Evolutionary conservation across 176 grass and related monocot genomes (phyloP).

Genomic region (Bonia amplexicaulis): DNA sequence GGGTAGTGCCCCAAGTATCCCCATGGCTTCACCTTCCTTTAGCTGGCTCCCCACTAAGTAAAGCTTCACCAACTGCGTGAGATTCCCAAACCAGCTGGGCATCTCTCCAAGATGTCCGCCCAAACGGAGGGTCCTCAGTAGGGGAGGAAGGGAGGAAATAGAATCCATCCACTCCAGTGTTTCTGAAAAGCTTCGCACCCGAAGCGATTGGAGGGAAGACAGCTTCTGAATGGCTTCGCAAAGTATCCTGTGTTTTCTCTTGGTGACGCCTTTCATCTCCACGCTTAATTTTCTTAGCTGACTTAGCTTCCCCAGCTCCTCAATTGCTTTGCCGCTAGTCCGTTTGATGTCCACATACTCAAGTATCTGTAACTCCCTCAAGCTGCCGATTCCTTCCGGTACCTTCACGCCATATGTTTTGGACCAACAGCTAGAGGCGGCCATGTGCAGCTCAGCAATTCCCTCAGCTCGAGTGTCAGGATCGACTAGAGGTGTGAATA

Average conservation of each 20-base stretch:
- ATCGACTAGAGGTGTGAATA: not conserved
- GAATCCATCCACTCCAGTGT: not conserved
- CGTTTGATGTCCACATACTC: not conserved
- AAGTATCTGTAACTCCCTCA: slow-evolving; percentile 5
- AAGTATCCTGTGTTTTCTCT: not conserved
- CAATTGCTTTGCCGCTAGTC: not conserved
- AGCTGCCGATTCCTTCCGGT: not conserved
- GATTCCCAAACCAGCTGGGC: not conserved
- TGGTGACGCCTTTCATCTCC: not conserved
- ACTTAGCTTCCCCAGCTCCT: not conserved
- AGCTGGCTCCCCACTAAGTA: fast-evolving
- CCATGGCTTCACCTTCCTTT: not conserved
- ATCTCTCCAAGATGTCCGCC: not conserved
- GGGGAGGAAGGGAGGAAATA: not conserved
- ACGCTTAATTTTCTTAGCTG: not conserved
- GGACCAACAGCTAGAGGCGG: not conserved
- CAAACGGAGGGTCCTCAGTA: not conserved
- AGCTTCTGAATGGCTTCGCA: not conserved
- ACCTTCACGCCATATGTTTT: not conserved
- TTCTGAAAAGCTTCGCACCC: not conserved
- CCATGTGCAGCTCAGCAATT: not conserved
- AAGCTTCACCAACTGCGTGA: slow-evolving; percentile 2
- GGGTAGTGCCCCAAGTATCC: not conserved
- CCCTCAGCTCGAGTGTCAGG: not conserved
- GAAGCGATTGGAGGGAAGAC: not conserved